These are phyloP conservation scores for Symbiotaphrina buchneri DNA, from an alignment of 495 filamentous ascomycete species.

Conservation along the genomic window DNA sequence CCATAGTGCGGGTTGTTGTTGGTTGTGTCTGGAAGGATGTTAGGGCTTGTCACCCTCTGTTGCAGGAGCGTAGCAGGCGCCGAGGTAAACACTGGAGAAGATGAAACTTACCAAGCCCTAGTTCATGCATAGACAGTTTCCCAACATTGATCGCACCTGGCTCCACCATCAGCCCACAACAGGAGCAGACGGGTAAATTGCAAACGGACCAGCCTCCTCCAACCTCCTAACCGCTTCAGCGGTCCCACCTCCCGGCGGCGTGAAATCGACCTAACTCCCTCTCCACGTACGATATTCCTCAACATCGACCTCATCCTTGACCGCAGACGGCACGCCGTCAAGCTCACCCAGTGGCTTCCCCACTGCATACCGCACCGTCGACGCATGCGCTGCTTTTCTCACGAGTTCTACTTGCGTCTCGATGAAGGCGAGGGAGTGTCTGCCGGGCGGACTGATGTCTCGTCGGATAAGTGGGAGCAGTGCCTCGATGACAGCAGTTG, in stretches of 20 bases:
- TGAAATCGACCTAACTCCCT: conserved; percentile 34
- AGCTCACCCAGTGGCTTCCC: conserved; percentile 40
- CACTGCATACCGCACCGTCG: conserved; percentile 42
- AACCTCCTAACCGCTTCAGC: conserved; percentile 58
- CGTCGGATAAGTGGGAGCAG: conserved; percentile 47
- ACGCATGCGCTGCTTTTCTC: conserved; percentile 41
- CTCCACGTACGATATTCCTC: conserved; percentile 47
- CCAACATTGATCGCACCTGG: conserved; percentile 66
- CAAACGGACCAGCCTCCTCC: too few relatives aligned
- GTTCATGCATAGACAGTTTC: conserved; percentile 82
- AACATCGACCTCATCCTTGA: conserved; percentile 71
- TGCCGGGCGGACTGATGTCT: conserved; percentile 22
- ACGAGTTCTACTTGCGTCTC: conserved; percentile 33
- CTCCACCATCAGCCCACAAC: too few relatives aligned
- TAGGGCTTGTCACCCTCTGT: background rate
- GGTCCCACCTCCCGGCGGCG: conserved; percentile 23
- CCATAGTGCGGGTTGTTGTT: conserved; percentile 68
- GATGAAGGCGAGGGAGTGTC: conserved; percentile 50
- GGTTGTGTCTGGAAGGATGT: conserved; percentile 33
- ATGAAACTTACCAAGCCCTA: conserved; percentile 38
- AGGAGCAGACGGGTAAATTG: too few relatives aligned
- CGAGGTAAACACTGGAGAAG: background rate
- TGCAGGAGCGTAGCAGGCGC: background rate
- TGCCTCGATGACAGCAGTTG: conserved; percentile 41
- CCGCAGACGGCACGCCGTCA: conserved; percentile 69